Percentiles rank a stretch among this genome's conserved stretches.
These are phyloP conservation scores for Fistulinella cinereoalba DNA, from an alignment of 1,284 basidiomycete genomes.

Conservation along the genomic window DNA sequence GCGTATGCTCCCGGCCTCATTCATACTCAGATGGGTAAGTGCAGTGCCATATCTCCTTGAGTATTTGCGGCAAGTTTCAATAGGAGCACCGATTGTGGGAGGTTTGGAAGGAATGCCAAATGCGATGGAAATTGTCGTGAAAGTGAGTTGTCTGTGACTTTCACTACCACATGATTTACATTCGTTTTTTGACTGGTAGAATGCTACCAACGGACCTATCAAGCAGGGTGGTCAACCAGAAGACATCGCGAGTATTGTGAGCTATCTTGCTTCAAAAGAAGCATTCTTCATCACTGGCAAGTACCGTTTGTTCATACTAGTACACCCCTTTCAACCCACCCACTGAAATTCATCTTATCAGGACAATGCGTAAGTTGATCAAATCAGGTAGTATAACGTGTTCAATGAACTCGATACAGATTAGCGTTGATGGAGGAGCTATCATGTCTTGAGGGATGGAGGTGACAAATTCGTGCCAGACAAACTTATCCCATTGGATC, in stretches of 20 bases:
- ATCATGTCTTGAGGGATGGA: constrained; percentile 13
- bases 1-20: constrained; percentile 15
- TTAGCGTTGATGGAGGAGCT: constrained; percentile 15
- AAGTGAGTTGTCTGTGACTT: too few relatives aligned
- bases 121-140: neutral
- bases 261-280: constrained; percentile 20
- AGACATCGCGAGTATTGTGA: constrained; percentile 19
- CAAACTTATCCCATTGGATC: too few relatives aligned
- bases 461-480: too few relatives aligned
- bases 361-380: constrained; percentile 21
- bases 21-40: constrained; percentile 12
- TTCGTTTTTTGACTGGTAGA: too few relatives aligned
- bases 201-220: neutral
- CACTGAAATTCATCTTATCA: neutral
- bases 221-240: constrained; percentile 13
- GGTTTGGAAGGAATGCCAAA: too few relatives aligned
- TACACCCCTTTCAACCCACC: too few relatives aligned
- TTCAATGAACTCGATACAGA: constrained; percentile 4
- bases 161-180: too few relatives aligned
- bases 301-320: too few relatives aligned
- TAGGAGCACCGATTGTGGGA: too few relatives aligned
- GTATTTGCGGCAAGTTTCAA: neutral
- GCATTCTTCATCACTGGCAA: constrained; percentile 18
- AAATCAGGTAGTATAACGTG: neutral
- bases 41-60: neutral